phyloP scores from a whole-genome alignment of 2,329 filamentous ascomycete species.

The Apiospora arundinis region DNA sequence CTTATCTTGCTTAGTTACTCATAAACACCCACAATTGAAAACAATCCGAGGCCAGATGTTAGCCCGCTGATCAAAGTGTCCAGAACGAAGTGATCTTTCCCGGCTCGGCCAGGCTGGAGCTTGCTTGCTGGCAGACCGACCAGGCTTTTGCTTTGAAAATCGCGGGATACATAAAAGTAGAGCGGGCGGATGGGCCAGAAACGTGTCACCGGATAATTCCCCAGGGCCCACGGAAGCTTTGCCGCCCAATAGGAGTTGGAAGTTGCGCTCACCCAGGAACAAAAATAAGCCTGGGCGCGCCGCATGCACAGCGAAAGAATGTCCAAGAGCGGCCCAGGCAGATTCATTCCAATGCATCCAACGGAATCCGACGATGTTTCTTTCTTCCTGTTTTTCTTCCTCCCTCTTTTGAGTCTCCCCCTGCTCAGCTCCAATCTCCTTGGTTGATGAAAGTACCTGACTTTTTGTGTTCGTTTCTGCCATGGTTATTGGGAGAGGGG shows the following conservation, averaged over 20 bases:
- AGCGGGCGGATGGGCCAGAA: not conserved
- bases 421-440: not conserved
- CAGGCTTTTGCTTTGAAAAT: not conserved
- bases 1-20: too few relatives aligned
- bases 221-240: not conserved
- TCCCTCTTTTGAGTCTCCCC: not conserved
- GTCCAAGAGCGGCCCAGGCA: not conserved
- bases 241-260: not conserved
- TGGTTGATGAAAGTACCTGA: not conserved
- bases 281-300: not conserved
- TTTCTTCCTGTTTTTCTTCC: not conserved
- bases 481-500: not conserved
- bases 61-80: not conserved
- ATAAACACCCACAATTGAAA: not conserved
- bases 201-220: slow-evolving; percentile 1
- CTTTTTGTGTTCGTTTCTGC: not conserved
- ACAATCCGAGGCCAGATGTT: not conserved
- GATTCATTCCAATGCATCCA: slow-evolving; percentile 6
- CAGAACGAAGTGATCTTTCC: slow-evolving; percentile 2
- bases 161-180: not conserved
- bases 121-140: not conserved
- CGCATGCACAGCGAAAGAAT: not conserved
- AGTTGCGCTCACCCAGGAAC: slow-evolving; percentile 11
- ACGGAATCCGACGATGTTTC: slow-evolving; percentile 17
- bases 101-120: not conserved